phyloP scores from a whole-genome alignment of 495 filamentous ascomycete genomes.

The Massariosphaeria phaeospora region DNA sequence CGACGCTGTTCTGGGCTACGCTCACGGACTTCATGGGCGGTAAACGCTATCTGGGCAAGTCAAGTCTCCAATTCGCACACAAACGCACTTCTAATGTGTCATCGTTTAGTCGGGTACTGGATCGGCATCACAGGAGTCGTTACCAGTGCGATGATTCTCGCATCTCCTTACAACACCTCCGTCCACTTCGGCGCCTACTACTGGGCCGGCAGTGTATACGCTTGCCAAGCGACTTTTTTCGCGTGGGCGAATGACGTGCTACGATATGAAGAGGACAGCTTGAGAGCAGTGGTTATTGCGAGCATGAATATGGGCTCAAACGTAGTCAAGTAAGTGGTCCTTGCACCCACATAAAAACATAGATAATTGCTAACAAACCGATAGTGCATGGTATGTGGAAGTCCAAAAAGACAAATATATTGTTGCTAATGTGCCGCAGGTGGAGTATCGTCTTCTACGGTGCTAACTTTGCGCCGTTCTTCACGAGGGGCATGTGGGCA shows the following conservation, averaged over 20 bases:
- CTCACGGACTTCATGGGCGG: constrained; percentile 51
- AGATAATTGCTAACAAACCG: too few species aligned
- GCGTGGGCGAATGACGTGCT: constrained; percentile 59
- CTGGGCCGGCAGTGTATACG: constrained; percentile 52
- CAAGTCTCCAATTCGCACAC: too few species aligned
- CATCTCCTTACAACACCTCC: constrained; percentile 41
- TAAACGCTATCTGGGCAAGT: constrained; percentile 47
- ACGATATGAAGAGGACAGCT: constrained; percentile 73
- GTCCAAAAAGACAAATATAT: neutral
- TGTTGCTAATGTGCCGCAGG: neutral
- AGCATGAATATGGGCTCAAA: constrained; percentile 65
- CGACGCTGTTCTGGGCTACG: constrained; percentile 52
- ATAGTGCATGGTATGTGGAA: too few species aligned
- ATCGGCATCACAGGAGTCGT: constrained; percentile 49
- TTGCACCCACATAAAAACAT: too few species aligned
- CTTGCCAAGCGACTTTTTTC: constrained; percentile 56
- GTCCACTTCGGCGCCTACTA: constrained; percentile 52
- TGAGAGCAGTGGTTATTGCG: constrained; percentile 85
- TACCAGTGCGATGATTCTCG: constrained; percentile 49
- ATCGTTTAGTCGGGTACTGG: constrained; percentile 53
- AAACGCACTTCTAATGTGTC: too few species aligned
- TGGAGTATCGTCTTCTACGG: constrained; percentile 64
- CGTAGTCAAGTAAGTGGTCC: constrained; percentile 44
- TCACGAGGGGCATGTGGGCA: constrained; percentile 40
- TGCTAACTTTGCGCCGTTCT: constrained; percentile 54